Evolutionary conservation across 163 green algal genomes (phyloP).

Genomic region (Scenedesmus sp.): DNA sequence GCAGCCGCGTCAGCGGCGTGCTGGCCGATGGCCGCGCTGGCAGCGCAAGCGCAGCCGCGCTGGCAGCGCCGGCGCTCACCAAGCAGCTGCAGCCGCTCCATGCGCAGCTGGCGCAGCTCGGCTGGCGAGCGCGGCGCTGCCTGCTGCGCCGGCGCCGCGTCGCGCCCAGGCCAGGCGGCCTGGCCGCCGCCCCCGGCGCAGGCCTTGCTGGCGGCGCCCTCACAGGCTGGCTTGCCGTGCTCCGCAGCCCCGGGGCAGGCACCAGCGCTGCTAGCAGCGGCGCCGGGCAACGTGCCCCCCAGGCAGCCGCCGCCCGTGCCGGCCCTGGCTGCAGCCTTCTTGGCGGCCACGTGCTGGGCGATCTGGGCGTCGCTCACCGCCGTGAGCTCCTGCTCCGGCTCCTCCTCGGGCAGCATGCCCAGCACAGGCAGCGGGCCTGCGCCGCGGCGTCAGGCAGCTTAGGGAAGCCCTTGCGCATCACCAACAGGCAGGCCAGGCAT

Average conservation of each 20-base stretch:
- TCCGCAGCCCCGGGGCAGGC: too few relatives aligned
- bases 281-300: not conserved
- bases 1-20: not conserved
- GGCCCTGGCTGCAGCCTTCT: slow-evolving; percentile 28
- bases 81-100: slow-evolving; percentile 20
- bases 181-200: not conserved
- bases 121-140: too few relatives aligned
- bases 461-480: too few relatives aligned
- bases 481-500: too few relatives aligned
- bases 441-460: too few relatives aligned
- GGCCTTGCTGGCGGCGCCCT: not conserved
- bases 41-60: too few relatives aligned
- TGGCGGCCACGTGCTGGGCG: slow-evolving; percentile 20
- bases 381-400: slow-evolving; percentile 56
- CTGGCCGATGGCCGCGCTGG: not conserved
- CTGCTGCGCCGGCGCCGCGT: slow-evolving; percentile 18
- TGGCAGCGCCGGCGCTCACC: too few relatives aligned
- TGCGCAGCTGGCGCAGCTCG: slow-evolving; percentile 12
- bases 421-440: slow-evolving; percentile 17
- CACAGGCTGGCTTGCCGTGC: not conserved
- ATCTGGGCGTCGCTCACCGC: slow-evolving; percentile 26
- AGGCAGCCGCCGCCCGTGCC: not conserved
- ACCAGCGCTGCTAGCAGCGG: not conserved
- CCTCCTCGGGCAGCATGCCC: slow-evolving; percentile 51
- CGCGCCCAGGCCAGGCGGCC: not conserved